Evolutionary conservation across 225 moss, liverwort and hornwort species (phyloP).

Genomic region (Thuidium tamariscinum): DNA sequence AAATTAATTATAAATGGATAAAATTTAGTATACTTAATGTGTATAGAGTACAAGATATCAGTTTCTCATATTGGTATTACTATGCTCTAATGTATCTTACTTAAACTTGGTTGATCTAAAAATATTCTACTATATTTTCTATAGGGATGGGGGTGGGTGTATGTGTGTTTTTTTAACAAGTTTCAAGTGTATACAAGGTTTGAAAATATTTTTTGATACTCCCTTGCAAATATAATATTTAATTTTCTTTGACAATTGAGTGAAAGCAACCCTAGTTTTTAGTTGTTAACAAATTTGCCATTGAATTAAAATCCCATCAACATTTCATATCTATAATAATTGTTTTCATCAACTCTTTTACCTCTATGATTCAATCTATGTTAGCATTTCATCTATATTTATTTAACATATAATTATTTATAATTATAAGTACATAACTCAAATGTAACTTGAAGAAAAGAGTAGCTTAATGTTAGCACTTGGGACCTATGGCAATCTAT

Average conservation of each 20-base stretch:
- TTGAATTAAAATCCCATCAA: neutral
- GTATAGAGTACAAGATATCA: neutral
- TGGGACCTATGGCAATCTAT: too few species aligned
- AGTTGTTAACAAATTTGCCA: neutral
- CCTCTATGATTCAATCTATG: neutral
- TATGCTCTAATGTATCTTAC: too few species aligned
- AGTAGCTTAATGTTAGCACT: neutral
- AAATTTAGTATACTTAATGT: neutral
- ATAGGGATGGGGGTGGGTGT: too few species aligned
- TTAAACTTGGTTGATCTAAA: fast-evolving
- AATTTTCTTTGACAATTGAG: fast-evolving
- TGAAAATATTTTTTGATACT: neutral
- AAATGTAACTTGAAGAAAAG: neutral
- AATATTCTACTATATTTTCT: neutral
- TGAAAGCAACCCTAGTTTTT: neutral
- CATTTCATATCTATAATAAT: too few species aligned
- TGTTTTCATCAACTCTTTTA: neutral
- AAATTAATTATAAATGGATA: neutral
- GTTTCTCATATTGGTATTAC: too few species aligned
- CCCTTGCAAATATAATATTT: neutral
- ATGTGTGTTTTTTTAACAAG: neutral
- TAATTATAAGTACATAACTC: fast-evolving
- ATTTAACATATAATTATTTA: neutral
- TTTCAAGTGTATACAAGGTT: neutral
- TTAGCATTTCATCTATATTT: neutral